Percentiles rank a stretch among this genome's conserved stretches.
Conservation (phyloP, 345 rosid species). For the Atalantia buxifolia region DNA sequence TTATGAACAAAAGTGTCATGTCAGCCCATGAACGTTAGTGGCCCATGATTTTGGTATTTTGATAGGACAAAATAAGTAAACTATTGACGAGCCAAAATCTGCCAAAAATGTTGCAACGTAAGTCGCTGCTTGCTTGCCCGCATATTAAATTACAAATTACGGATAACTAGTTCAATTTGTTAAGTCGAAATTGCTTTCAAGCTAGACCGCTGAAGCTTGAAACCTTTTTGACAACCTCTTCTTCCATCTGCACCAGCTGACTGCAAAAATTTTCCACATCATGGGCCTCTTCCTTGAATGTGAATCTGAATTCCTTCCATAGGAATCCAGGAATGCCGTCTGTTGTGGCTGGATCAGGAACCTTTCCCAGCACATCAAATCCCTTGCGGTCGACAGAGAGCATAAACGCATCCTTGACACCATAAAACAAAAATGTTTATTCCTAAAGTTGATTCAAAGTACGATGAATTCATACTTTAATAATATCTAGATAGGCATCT, state of each 20-base stretch:
- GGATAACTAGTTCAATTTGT: background rate
- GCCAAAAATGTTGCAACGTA: background rate
- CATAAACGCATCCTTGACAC: conserved; percentile 59
- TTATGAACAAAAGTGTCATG: no score
- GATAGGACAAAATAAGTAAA: background rate
- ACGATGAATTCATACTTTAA: background rate
- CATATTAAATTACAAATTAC: background rate
- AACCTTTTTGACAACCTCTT: conserved; percentile 55
- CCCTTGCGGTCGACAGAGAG: conserved; percentile 59
- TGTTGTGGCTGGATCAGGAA: conserved; percentile 25
- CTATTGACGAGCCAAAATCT: background rate
- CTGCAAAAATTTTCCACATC: conserved; percentile 56
- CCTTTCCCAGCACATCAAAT: conserved; percentile 58
- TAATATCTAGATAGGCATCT: conserved; percentile 13
- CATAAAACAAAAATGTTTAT: background rate
- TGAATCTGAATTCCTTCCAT: conserved; percentile 68
- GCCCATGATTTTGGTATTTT: no score
- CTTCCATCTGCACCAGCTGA: conserved; percentile 69
- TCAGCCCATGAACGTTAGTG: no score
- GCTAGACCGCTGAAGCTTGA: conserved; percentile 58
- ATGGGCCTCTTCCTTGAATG: conserved; percentile 51
- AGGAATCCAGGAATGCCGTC: conserved; percentile 37
- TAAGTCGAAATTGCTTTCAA: background rate
- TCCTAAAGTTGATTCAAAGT: background rate
- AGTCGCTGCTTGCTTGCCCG: background rate